A percentile compares a stretch with the other conserved stretches of the same genome.
Conservation (phyloP, 257 asterid species). For the Craterostigma plantagineum region DNA sequence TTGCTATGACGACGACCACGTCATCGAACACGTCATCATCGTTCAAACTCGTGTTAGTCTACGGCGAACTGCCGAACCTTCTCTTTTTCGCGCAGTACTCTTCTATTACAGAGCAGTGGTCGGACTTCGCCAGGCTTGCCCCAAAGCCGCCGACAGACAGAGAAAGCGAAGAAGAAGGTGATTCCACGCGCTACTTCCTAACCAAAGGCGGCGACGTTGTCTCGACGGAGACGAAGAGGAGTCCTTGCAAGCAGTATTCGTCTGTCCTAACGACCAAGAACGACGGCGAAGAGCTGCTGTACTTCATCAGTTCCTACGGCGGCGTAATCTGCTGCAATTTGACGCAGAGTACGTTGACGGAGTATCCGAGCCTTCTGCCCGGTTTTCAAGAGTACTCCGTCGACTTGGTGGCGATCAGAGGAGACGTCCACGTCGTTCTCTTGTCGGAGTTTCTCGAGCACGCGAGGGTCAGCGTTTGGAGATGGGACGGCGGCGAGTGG, state of each 20-base stretch:
- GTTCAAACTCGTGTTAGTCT: constrained; percentile 27
- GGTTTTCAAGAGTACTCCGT: constrained; percentile 54
- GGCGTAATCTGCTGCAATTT: constrained; percentile 51
- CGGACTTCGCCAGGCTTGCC: neutral
- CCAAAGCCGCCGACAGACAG: neutral
- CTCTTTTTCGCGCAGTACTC: constrained; percentile 28
- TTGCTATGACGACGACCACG: constrained; percentile 41
- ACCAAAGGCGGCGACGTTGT: constrained; percentile 73
- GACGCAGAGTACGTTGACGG: constrained; percentile 15
- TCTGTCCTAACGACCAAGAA: constrained; percentile 21
- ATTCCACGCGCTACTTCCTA: constrained; percentile 38
- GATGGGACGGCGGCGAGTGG: constrained; percentile 41
- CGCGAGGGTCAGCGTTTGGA: constrained; percentile 61
- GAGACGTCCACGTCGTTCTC: constrained; percentile 34
- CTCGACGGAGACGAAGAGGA: constrained; percentile 42
- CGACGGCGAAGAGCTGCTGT: constrained; percentile 24
- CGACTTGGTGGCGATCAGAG: constrained; percentile 52
- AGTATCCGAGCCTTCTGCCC: constrained; percentile 65
- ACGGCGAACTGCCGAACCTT: constrained; percentile 37
- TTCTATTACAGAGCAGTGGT: constrained; percentile 30
- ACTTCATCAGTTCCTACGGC: constrained; percentile 55
- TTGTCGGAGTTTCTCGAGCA: constrained; percentile 60
- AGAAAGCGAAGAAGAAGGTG: constrained; percentile 11
- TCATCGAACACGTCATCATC: too few relatives aligned
- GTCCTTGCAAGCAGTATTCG: constrained; percentile 65